phyloP scores from a whole-genome alignment of 2,329 filamentous ascomycete species.

The Penicillium sp. region DNA sequence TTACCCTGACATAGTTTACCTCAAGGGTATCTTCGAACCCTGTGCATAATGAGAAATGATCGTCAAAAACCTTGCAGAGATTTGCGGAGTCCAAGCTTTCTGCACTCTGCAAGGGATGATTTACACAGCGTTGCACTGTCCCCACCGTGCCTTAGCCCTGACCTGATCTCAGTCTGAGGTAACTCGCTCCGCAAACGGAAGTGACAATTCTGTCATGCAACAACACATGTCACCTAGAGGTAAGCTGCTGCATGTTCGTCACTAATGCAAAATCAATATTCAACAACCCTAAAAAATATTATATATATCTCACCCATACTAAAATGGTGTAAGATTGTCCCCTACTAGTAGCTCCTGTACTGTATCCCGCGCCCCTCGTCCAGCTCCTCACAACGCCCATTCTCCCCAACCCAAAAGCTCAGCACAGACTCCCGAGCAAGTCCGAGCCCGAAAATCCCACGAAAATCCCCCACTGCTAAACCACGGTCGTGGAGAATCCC shows the following conservation, averaged over 20 bases:
- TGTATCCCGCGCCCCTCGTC: neutral
- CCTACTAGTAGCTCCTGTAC: neutral
- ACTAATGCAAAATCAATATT: neutral
- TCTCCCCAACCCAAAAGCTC: neutral
- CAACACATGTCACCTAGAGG: neutral
- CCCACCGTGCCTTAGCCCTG: neutral
- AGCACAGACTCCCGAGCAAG: neutral
- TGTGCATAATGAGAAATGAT: neutral
- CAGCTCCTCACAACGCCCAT: neutral
- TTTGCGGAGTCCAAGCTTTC: neutral
- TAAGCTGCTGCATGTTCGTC: neutral
- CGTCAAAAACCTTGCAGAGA: neutral
- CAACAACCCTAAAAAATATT: neutral
- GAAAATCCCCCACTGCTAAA: neutral
- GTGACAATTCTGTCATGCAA: neutral
- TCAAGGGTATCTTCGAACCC: neutral
- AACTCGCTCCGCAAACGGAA: neutral
- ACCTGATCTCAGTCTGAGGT: neutral
- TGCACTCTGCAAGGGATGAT: neutral
- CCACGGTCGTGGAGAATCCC: neutral
- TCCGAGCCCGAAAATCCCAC: neutral
- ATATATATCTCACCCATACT: neutral
- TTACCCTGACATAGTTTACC: neutral
- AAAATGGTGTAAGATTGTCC: neutral
- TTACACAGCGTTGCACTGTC: neutral